These are phyloP conservation scores for Primulina huaijiensis DNA, from an alignment of 257 asterid genomes.

Conservation along the genomic window DNA sequence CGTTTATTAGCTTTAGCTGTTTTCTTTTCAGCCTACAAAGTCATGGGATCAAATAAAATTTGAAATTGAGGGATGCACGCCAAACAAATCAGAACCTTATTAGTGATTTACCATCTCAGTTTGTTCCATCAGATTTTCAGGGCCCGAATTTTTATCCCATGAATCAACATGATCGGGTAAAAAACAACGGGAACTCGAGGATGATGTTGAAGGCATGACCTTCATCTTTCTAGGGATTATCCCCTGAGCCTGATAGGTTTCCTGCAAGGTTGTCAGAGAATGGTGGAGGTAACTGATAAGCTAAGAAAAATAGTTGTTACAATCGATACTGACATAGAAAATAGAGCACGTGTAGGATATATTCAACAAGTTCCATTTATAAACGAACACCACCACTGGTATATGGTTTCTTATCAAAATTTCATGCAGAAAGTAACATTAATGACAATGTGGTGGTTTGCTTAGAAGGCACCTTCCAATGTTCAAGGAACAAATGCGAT, in stretches of 20 bases:
- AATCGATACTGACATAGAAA: no score
- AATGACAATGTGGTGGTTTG: no score
- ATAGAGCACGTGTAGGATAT: no score
- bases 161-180: conserved; percentile 60
- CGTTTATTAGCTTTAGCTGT: no score
- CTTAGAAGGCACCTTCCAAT: conserved; percentile 45
- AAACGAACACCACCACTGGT: no score
- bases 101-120: conserved; percentile 38
- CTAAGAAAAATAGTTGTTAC: not conserved
- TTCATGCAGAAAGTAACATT: no score
- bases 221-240: conserved; percentile 51
- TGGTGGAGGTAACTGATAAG: not conserved
- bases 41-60: no score
- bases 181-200: conserved; percentile 49
- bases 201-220: conserved; percentile 58
- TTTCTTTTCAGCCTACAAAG: no score
- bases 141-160: conserved; percentile 53
- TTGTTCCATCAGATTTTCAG: conserved; percentile 52
- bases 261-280: conserved; percentile 36
- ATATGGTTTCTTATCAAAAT: no score
- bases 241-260: conserved; percentile 58
- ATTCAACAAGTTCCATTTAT: no score
- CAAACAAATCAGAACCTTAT: not conserved
- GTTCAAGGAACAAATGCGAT: conserved; percentile 55
- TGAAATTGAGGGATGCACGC: not conserved